These are phyloP conservation scores for Globisporangium radiosum DNA, from an alignment of 352 stramenopile genomes.

Conservation along the genomic window DNA sequence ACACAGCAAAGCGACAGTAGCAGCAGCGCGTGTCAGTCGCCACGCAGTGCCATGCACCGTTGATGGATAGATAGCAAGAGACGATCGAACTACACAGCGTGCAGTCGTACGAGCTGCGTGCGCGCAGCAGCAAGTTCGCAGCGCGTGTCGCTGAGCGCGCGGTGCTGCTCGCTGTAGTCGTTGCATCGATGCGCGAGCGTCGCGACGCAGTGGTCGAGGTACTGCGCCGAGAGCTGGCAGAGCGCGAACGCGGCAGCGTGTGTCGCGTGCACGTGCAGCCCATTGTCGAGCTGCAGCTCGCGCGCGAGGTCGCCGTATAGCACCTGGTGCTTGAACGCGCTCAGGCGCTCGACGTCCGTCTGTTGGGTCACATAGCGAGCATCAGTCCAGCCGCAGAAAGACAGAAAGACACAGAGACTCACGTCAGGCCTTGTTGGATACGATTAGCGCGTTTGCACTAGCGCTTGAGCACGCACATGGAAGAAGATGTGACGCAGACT, in stretches of 20 bases:
- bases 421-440: no score
- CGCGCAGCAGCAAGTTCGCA: slow-evolving; percentile 17
- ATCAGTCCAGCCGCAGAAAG: no score
- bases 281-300: slow-evolving; percentile 44
- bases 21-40: not conserved
- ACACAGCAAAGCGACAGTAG: not conserved
- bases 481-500: slow-evolving; percentile 65
- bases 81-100: not conserved
- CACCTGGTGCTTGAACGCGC: slow-evolving; percentile 42
- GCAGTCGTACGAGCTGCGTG: slow-evolving; percentile 21
- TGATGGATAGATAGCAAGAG: not conserved
- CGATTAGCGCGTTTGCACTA: no score
- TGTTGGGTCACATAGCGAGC: slow-evolving; percentile 2
- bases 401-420: no score
- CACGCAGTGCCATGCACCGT: no score
- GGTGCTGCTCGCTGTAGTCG: slow-evolving; percentile 33
- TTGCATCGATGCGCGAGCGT: slow-evolving; percentile 27
- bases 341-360: slow-evolving; percentile 48
- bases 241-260: slow-evolving; percentile 44
- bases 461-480: slow-evolving; percentile 19
- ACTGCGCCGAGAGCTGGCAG: slow-evolving; percentile 60
- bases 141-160: slow-evolving; percentile 12
- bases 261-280: slow-evolving; percentile 42
- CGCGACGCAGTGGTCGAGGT: slow-evolving; percentile 54
- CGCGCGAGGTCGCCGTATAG: slow-evolving; percentile 42